Conservation (phyloP, 345 rosid genomes). For the Camelina hispida region DNA sequence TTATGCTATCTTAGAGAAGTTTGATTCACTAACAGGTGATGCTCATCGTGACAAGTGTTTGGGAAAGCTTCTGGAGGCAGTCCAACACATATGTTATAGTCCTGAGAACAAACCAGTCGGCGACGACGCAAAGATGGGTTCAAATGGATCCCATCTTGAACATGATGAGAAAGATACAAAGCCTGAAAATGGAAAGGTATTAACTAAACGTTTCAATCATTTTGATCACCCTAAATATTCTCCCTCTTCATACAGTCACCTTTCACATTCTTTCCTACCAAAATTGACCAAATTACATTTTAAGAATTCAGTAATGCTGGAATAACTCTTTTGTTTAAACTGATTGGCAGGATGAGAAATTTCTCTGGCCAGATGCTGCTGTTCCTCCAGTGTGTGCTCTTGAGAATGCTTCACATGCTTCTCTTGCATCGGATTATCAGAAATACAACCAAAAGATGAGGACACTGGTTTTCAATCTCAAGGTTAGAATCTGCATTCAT, state of each 20-base stretch:
- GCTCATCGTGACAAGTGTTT: constrained; percentile 84
- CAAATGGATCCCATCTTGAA: constrained; percentile 47
- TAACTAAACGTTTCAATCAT: background rate
- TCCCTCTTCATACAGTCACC: constrained; percentile 7
- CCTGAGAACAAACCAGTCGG: constrained; percentile 49
- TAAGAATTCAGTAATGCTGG: constrained; percentile 27
- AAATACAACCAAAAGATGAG: constrained; percentile 94
- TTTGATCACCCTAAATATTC: constrained; percentile 18
- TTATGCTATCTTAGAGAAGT: constrained; percentile 58
- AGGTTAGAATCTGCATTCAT: constrained; percentile 54
- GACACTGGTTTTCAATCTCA: constrained; percentile 81
- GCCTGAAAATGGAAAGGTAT: constrained; percentile 55
- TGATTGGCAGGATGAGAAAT: constrained; percentile 56
- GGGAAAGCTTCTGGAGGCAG: constrained; percentile 83
- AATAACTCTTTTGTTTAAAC: constrained; percentile 19
- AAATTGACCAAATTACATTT: background rate
- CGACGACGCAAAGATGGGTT: constrained; percentile 50
- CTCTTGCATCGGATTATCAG: constrained; percentile 74
- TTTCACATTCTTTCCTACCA: constrained; percentile 9
- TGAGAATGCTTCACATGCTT: constrained; percentile 80
- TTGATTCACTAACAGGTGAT: constrained; percentile 73
- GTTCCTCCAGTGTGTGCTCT: constrained; percentile 77
- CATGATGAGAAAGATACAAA: constrained; percentile 35
- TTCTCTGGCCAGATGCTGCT: constrained; percentile 91
- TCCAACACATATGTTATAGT: constrained; percentile 65